A percentile compares a stretch with the other conserved stretches of the same genome.
Conservation (phyloP, 495 filamentous ascomycete genomes). For the Xylaria curta region DNA sequence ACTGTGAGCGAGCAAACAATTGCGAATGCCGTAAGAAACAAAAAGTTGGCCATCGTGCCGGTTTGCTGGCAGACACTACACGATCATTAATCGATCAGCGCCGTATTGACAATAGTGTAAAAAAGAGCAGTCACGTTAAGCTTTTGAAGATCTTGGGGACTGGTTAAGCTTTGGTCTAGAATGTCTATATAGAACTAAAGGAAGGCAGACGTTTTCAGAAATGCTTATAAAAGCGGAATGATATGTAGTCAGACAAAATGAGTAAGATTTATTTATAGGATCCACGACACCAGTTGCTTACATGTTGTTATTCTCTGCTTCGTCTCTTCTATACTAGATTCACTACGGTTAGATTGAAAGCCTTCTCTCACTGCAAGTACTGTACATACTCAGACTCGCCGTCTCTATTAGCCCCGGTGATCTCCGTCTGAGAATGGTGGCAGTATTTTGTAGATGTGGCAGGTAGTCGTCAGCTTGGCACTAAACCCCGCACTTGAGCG, state of each 20-base stretch:
- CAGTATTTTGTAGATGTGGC: not conserved
- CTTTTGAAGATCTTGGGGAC: not conserved
- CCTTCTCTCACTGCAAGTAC: not conserved
- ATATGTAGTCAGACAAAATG: not conserved
- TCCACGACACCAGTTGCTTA: not conserved
- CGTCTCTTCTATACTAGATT: not conserved
- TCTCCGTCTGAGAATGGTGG: not conserved
- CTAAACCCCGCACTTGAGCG: not conserved
- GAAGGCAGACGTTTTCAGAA: not conserved
- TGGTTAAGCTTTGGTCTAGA: not conserved
- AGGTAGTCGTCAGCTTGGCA: not conserved
- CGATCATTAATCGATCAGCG: not conserved
- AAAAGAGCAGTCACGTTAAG: not conserved
- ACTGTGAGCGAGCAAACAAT: not conserved
- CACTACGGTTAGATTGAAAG: not conserved
- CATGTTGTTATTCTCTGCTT: not conserved
- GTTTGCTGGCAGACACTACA: not conserved
- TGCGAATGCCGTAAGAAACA: not conserved
- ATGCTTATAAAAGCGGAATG: not conserved
- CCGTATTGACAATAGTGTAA: not conserved
- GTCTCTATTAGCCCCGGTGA: not conserved
- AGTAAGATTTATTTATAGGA: conserved; percentile 1
- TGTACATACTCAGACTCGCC: not conserved
- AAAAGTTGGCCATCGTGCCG: not conserved
- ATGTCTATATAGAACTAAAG: not conserved